Evolutionary conservation across 176 grass and related monocot species (phyloP).

Genomic region (Hsuehochloa calcarea): DNA sequence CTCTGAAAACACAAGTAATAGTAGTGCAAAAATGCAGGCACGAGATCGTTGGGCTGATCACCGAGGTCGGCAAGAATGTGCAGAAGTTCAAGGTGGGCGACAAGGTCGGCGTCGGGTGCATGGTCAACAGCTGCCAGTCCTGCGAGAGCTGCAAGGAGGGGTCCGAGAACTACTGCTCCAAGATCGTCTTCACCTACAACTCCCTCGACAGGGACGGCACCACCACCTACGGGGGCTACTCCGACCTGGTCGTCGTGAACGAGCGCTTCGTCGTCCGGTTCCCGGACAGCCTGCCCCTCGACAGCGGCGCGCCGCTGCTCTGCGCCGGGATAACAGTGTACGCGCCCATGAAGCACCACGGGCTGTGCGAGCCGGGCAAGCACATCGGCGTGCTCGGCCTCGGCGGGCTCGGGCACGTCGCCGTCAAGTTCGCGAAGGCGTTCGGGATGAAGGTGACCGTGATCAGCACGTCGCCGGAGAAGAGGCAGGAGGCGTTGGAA

Average conservation of each 20-base stretch:
- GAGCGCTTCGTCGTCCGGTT: conserved; percentile 49
- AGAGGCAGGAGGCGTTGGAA: conserved; percentile 55
- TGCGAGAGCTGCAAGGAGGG: conserved; percentile 49
- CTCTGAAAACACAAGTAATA: background rate
- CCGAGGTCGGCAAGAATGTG: conserved; percentile 59
- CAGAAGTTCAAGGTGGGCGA: conserved; percentile 39
- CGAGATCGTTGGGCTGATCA: conserved; percentile 52
- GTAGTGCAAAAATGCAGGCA: conserved; percentile 35
- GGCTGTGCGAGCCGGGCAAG: conserved; percentile 31
- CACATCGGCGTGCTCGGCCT: conserved; percentile 59
- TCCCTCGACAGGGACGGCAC: conserved; percentile 45
- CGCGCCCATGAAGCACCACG: conserved; percentile 54
- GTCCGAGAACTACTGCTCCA: conserved; percentile 55
- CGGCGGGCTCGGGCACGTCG: conserved; percentile 64
- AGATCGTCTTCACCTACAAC: conserved; percentile 55
- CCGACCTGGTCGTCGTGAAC: conserved; percentile 41
- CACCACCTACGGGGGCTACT: conserved; percentile 55
- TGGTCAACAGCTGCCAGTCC: conserved; percentile 54
- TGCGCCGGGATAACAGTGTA: conserved; percentile 69
- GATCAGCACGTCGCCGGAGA: conserved; percentile 48
- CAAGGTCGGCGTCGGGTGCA: conserved; percentile 57
- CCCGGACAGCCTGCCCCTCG: conserved; percentile 43
- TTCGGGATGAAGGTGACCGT: conserved; percentile 68
- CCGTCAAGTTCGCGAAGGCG: conserved; percentile 63
- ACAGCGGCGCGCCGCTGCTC: conserved; percentile 56